Evolutionary conservation across 2,329 filamentous ascomycete genomes (phyloP).

Genomic region (Ceratocystis albifundus): DNA sequence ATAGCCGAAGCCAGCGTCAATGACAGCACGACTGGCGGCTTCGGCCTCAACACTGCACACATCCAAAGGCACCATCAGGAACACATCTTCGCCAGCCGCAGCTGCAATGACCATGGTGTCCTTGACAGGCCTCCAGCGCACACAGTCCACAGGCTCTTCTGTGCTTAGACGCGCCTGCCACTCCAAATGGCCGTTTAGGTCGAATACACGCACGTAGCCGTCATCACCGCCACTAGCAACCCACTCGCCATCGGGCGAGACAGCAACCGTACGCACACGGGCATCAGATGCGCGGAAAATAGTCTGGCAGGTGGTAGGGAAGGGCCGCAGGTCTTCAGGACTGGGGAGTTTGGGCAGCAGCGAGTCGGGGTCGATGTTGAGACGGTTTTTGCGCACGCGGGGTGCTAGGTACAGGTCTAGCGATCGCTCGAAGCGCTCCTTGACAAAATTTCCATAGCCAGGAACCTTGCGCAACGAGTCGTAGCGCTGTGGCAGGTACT

Average conservation of each 20-base stretch:
- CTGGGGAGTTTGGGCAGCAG: slow-evolving; percentile 85
- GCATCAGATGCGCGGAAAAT: slow-evolving; percentile 83
- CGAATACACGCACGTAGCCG: slow-evolving; percentile 83
- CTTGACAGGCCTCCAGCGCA: slow-evolving; percentile 78
- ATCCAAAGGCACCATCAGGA: slow-evolving; percentile 66
- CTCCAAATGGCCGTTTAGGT: slow-evolving; percentile 76
- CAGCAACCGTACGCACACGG: slow-evolving; percentile 68
- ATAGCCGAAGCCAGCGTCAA: slow-evolving; percentile 89
- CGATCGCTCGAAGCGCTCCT: slow-evolving; percentile 92
- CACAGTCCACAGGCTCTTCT: slow-evolving; percentile 69
- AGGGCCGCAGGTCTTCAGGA: slow-evolving; percentile 86
- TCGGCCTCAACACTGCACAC: slow-evolving; percentile 63
- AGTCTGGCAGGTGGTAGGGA: slow-evolving; percentile 80
- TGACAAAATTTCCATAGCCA: slow-evolving; percentile 78
- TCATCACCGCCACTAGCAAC: slow-evolving; percentile 90
- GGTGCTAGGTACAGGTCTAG: slow-evolving; percentile 92
- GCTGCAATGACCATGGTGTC: slow-evolving; percentile 74
- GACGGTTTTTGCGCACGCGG: slow-evolving; percentile 77
- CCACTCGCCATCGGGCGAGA: slow-evolving; percentile 77
- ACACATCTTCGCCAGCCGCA: slow-evolving; percentile 73
- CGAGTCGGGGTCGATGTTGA: slow-evolving; percentile 93
- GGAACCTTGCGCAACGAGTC: slow-evolving; percentile 82
- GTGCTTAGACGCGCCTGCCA: slow-evolving; percentile 72
- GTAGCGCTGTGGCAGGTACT: slow-evolving; percentile 74
- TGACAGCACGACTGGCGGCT: slow-evolving; percentile 58